phyloP scores from a whole-genome alignment of 177 flowering plant genomes.

The Vitis hybrid region DNA sequence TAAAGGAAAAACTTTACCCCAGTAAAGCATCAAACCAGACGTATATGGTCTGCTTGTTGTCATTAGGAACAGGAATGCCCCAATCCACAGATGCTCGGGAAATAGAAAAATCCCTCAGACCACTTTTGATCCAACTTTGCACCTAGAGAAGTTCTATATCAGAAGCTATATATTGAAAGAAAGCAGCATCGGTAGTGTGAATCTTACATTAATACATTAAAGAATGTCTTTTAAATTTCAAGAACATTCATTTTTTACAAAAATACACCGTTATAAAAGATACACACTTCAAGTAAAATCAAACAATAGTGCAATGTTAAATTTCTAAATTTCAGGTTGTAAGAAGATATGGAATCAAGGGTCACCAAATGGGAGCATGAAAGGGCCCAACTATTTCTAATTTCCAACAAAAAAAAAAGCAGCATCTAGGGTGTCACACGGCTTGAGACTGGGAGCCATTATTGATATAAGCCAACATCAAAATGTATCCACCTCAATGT shows the following conservation, averaged over 20 bases:
- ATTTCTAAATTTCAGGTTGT: too few relatives aligned
- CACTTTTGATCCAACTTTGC: slow-evolving; percentile 86
- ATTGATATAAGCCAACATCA: too few relatives aligned
- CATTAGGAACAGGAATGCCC: slow-evolving; percentile 95
- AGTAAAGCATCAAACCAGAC: slow-evolving; percentile 98
- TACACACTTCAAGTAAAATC: too few relatives aligned
- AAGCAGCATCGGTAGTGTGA: background rate
- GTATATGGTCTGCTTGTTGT: slow-evolving; percentile 80
- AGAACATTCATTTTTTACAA: background rate
- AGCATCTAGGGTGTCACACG: too few relatives aligned
- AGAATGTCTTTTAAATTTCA: background rate
- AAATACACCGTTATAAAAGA: too few relatives aligned
- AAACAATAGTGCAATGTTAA: too few relatives aligned
- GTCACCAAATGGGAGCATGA: too few relatives aligned
- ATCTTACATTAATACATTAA: background rate
- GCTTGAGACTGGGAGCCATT: too few relatives aligned
- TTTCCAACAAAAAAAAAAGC: too few relatives aligned
- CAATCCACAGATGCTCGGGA: slow-evolving; percentile 91
- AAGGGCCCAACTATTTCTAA: too few relatives aligned
- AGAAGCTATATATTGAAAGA: slow-evolving; percentile 1
- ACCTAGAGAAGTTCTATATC: slow-evolving; percentile 49
- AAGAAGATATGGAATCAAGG: too few relatives aligned
- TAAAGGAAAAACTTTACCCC: slow-evolving; percentile 52
- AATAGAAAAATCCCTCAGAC: slow-evolving; percentile 92
- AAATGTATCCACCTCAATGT: too few relatives aligned